These are phyloP conservation scores for Chlamydomonas eustigma DNA, from an alignment of 139 green algal genomes.

Conservation along the genomic window DNA sequence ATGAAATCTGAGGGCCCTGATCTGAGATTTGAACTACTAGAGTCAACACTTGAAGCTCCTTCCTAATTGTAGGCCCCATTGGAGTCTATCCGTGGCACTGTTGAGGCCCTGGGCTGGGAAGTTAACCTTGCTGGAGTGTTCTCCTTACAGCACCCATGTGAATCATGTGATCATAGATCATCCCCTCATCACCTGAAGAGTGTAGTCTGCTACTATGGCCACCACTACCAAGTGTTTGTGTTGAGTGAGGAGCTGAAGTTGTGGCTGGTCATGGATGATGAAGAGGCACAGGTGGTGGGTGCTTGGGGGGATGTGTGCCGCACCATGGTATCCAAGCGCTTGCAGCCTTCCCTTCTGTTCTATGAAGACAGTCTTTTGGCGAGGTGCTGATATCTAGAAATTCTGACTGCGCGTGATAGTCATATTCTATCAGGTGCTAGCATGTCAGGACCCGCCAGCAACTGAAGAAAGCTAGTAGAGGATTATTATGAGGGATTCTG, in stretches of 20 bases:
- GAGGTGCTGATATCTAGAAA: too few species aligned
- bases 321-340: constrained; percentile 35
- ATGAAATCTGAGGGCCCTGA: background rate
- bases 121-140: constrained; percentile 55
- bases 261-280: constrained; percentile 82
- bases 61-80: constrained; percentile 29
- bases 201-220: constrained; percentile 66
- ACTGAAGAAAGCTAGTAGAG: too few species aligned
- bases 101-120: constrained; percentile 42
- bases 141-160: background rate
- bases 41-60: background rate
- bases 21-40: background rate
- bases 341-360: constrained; percentile 72
- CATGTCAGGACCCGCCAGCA: too few species aligned
- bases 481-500: too few species aligned
- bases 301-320: constrained; percentile 53
- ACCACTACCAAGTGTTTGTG: constrained; percentile 67
- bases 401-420: too few species aligned
- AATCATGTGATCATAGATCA: background rate
- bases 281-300: constrained; percentile 52
- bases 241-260: constrained; percentile 55
- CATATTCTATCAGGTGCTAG: too few species aligned
- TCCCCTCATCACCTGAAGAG: constrained; percentile 18
- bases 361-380: constrained; percentile 54
- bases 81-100: constrained; percentile 44